Conservation (phyloP, 495 filamentous ascomycete genomes). For the Daldinia concentrica region DNA sequence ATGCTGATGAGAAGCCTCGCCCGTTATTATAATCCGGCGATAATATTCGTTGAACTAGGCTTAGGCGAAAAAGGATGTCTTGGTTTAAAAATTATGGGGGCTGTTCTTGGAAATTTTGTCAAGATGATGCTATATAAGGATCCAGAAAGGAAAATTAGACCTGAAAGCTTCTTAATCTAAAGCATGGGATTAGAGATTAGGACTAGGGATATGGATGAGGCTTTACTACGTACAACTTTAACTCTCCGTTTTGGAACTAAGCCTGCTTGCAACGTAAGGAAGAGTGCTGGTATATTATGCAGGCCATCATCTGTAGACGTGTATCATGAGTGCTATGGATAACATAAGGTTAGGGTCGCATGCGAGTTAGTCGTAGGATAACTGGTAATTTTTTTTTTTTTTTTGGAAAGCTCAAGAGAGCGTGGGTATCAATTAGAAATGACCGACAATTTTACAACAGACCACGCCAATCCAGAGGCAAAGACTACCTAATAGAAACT, state of each 20-base stretch:
- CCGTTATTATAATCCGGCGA: neutral
- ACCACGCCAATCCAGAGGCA: conserved; percentile 3
- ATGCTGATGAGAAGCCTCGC: neutral
- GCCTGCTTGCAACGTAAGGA: no score
- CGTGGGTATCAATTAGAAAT: conserved; percentile 30
- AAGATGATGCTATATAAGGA: no score
- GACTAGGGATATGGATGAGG: neutral
- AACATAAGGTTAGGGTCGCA: neutral
- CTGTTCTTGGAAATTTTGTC: no score
- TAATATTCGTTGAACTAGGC: neutral
- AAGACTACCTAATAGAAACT: neutral
- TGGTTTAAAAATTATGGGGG: no score
- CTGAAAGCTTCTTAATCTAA: neutral
- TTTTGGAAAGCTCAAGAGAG: conserved; percentile 19
- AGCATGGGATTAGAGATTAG: no score
- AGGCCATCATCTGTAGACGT: neutral
- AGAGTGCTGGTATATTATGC: no score
- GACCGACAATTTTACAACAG: conserved; percentile 12
- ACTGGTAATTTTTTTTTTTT: no score
- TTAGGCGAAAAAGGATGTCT: neutral
- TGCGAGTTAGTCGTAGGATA: neutral
- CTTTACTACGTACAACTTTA: neutral
- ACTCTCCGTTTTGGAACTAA: neutral
- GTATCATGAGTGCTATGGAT: neutral
- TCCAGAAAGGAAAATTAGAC: neutral